Evolutionary conservation across 805 yeast genomes (phyloP).

Genomic region (Suhomyces tanzawaensis): DNA sequence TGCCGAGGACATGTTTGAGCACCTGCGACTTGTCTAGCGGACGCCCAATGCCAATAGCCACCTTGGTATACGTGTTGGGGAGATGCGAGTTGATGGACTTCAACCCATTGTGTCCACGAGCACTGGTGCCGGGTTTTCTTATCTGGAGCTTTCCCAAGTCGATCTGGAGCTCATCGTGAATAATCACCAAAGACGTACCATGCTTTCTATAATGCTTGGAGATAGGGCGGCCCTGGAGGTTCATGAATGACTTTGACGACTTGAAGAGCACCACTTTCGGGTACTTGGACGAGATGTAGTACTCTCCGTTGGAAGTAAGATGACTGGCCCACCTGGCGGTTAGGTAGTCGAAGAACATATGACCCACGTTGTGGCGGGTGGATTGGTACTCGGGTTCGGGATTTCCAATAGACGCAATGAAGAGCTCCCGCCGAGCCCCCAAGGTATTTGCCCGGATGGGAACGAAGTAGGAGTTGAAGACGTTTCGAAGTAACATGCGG

Average conservation of each 20-base stretch:
- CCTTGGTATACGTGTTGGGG: slow-evolving; percentile 57
- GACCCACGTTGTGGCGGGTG: slow-evolving; percentile 82
- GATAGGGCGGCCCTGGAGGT: slow-evolving; percentile 62
- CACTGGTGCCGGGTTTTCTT: slow-evolving; percentile 56
- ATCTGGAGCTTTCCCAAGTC: slow-evolving; percentile 65
- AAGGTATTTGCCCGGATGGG: slow-evolving; percentile 4
- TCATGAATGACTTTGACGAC: slow-evolving; percentile 64
- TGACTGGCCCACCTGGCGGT: slow-evolving; percentile 22
- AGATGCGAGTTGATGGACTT: slow-evolving; percentile 49
- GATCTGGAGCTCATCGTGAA: slow-evolving; percentile 78
- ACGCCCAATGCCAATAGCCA: slow-evolving; percentile 78
- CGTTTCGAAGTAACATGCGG: slow-evolving; percentile 9
- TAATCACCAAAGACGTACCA: slow-evolving; percentile 44
- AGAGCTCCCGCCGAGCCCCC: slow-evolving; percentile 14
- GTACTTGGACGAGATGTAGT: slow-evolving; percentile 10
- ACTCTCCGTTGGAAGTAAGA: slow-evolving; percentile 7
- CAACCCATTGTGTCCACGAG: slow-evolving; percentile 85
- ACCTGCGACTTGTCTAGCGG: slow-evolving; percentile 51
- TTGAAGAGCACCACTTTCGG: slow-evolving; percentile 38
- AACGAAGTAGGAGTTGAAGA: slow-evolving; percentile 6
- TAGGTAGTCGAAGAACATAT: slow-evolving; percentile 43
- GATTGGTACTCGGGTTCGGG: slow-evolving; percentile 60
- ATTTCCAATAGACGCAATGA: slow-evolving; percentile 66
- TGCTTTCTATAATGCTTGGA: slow-evolving; percentile 44
- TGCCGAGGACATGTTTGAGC: slow-evolving; percentile 61